Evolutionary conservation across 2,329 filamentous ascomycete species (phyloP), one percentile per base, ranked within the genome.

Genomic region (Chaetomiaceae sp.): DNA sequence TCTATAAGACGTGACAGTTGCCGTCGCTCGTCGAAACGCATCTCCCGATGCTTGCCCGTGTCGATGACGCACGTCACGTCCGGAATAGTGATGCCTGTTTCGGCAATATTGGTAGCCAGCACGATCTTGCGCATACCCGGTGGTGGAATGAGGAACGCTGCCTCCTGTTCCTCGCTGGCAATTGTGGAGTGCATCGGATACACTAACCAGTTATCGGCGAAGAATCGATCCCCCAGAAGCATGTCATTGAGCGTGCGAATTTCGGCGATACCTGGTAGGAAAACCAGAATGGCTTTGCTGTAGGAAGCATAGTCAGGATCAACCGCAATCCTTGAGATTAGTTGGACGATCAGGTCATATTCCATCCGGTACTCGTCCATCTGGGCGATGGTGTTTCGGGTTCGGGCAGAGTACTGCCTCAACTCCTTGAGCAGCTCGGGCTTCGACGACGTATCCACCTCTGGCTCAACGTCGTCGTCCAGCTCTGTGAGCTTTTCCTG

Each of bases 21-120:
- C 52, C 90, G 81, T 51, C 89, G 83, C 72, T 99, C 94, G 65
- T 99, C 92, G 63, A 95, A 97, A 25, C 92, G 79, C 92, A 96
- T 96, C 69, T 96, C 92, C 60, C 95, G 90, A 70, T 97, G 92
- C 69, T 96, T 97, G 52, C 94, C 94, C 0, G 90, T 91, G 68
- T 99, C 94, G 54, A 99, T 87, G 41, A 99, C 94, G 62, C 91
- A 96, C 0, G 94, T 97, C 27, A 99, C 89, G 66, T 99, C 94
- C 1, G 94, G 94, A 60, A 99, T 99, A 0, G 94, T 99, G 65
- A 99, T 96, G 74, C 94, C 94, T 0, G 94, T 99, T 69, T 99
- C 94, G 4, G 94, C 94, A 67, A 99, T 99, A 66, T 99, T 99
- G 13, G 94, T 99, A 1, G 94, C 91, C 50, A 99, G 79, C 2